Evolutionary conservation across 768 basidiomycete species (phyloP), one percentile per base, ranked within the genome.

Genomic region (Zangia roseola): DNA sequence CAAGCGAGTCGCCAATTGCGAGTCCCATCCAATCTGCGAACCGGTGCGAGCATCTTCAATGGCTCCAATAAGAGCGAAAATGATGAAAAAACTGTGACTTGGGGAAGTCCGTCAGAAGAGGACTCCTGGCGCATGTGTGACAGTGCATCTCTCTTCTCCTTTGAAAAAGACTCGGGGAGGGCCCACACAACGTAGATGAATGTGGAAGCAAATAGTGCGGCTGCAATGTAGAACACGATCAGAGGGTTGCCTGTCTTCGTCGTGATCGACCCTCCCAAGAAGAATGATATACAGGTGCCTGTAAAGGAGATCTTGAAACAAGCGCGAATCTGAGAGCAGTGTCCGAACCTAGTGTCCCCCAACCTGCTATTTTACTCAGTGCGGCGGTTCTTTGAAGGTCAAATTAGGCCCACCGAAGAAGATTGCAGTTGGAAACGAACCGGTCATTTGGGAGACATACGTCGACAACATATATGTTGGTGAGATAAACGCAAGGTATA

Each of bases 131-230:
- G 47, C 38, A 57, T 42, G 9, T 17, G 37, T 2, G 49, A 56
- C 1, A 65, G 41, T 21, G 52, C 54, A 0, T 53, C 54, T 19
- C 61, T 53, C 21, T 62, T 64, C 13, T 58, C 53, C 30, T 65
- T 43, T 0, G 62, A 53, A 19, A 70, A 62, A 13, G 69, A 61
- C 51, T 71, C 69, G 2, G 69, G 68, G 2, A 70, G 56, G 19
- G 64, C 19, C 12, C 45, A 43, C 19, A 43, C 25, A 2, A 61
- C 50, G 34, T 67, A 70, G 9, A 68, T 14, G 26, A 66, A 47
- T n/a, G 37, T 45, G 5, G 34, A 16, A 6, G 36, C 30, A 36
- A 57, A 55, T 16, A 69, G 41, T 1, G 42, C 47, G 1, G 42
- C 42, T 6, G 58, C 55, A 6, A 56, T 33, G 25, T 59, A 50